Percentiles rank a stretch among this genome's conserved stretches.
Evolutionary conservation across 495 filamentous ascomycete species (phyloP).

Genomic region (Elasticomyces elasticus): DNA sequence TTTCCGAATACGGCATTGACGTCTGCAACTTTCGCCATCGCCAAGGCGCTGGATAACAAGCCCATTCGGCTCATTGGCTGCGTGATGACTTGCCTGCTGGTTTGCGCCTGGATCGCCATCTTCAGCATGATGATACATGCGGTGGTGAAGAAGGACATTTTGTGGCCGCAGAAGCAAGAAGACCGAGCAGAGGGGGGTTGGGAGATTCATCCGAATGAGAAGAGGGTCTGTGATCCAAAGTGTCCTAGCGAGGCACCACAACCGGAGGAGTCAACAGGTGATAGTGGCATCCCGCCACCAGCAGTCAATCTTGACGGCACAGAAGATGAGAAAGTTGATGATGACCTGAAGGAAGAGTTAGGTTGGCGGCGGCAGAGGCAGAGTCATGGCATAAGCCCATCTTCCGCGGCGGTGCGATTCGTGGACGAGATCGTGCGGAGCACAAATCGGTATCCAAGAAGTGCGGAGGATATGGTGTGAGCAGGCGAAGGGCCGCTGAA

Average conservation of each 20-base stretch:
- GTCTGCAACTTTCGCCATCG: conserved; percentile 23
- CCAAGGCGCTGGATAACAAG: conserved; percentile 44
- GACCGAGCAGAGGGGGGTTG: conserved; percentile 55
- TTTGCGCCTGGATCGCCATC: conserved; percentile 63
- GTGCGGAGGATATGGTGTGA: conserved; percentile 5
- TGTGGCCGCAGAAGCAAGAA: conserved; percentile 66
- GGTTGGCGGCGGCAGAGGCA: not conserved
- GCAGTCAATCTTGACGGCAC: not conserved
- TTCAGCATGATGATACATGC: conserved; percentile 61
- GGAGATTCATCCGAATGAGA: conserved; percentile 20
- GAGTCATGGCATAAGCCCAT: not conserved
- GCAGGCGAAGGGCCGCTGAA: not conserved
- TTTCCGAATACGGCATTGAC: conserved; percentile 63
- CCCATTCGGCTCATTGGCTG: conserved; percentile 59
- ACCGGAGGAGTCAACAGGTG: not conserved
- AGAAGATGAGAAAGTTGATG: not conserved
- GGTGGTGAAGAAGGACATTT: conserved; percentile 50
- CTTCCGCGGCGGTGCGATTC: not conserved
- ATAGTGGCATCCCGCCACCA: not conserved
- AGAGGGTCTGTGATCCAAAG: conserved; percentile 3
- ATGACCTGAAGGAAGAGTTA: not conserved
- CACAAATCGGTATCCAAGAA: not conserved
- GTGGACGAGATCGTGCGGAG: not conserved
- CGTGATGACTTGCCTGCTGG: conserved; percentile 49
- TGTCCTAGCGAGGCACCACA: not conserved